These are phyloP conservation scores for Yamadazyma diddensiae DNA, from an alignment of 1,139 yeast species.

Conservation along the genomic window DNA sequence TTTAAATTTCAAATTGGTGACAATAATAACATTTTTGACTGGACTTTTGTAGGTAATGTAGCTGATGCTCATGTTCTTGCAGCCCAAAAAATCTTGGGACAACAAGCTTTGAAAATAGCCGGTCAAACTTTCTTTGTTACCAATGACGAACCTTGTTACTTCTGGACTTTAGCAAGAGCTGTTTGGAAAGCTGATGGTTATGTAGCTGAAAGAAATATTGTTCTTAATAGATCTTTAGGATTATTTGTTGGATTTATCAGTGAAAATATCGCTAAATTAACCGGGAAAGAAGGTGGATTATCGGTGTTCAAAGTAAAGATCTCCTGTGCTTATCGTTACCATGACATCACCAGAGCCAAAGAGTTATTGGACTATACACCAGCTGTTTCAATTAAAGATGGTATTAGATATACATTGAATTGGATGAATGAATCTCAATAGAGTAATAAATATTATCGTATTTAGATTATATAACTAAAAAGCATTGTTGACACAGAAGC, in stretches of 20 bases:
- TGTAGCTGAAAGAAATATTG: slow-evolving; percentile 66
- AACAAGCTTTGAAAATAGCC: slow-evolving; percentile 45
- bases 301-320: slow-evolving; percentile 94
- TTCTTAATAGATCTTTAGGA: slow-evolving; percentile 70
- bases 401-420: slow-evolving; percentile 73
- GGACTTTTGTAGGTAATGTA: slow-evolving; percentile 99
- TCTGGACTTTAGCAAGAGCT: slow-evolving; percentile 95
- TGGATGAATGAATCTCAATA: slow-evolving; percentile 71
- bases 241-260: slow-evolving; percentile 77
- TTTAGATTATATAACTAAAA: too few relatives aligned
- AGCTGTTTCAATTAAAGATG: slow-evolving; percentile 74
- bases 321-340: slow-evolving; percentile 94
- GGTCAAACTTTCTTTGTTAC: slow-evolving; percentile 91
- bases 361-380: slow-evolving; percentile 75
- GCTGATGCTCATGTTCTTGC: slow-evolving; percentile 96
- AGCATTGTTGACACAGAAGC: too few relatives aligned
- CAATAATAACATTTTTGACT: slow-evolving; percentile 88
- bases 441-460: too few relatives aligned
- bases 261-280: slow-evolving; percentile 63
- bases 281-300: slow-evolving; percentile 87
- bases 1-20: slow-evolving; percentile 92
- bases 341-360: slow-evolving; percentile 87
- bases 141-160: slow-evolving; percentile 91
- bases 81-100: slow-evolving; percentile 64
- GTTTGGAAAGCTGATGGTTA: slow-evolving; percentile 97